Base-by-base conservation (phyloP, 345 rosid genomes). In the Schrenkiella parvula region DNA sequence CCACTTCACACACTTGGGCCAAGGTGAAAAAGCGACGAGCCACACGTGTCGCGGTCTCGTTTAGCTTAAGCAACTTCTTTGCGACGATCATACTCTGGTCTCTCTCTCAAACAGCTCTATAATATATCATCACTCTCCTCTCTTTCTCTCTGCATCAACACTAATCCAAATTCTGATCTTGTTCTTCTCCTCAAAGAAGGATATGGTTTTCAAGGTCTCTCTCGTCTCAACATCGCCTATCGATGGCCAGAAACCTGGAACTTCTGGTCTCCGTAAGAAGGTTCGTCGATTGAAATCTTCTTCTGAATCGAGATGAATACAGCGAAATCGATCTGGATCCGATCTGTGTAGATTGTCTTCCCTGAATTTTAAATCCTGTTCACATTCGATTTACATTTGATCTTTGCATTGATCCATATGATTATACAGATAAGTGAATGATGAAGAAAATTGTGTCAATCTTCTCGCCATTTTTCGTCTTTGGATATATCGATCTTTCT, bases 211-310 rank as follows among this genome's bases (percentile, higher is more conserved):
- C 86, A 77, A 77, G 62, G 88, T 89, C 8, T 83, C 90, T 22
- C 71, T 66, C 42, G 89, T 92, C 43, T 72, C 79, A 2, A 85
- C 97, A 53, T 51, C 80, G 18, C 95, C 99, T 12, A 59, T 87
- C 76, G 96, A 88, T 15, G 98, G 92, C 82, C 98, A 95, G 86
- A 95, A 95, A 78, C 97, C 98, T 1, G 99, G 98, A 14, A 95
- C 99, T 13, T 95, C 99, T 64, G 98, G 99, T 53, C 99, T 95
- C 73, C 98, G 98, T 73, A 95, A 95, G 89, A 95, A 92, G 99
- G 99, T 92, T 70, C 67, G 64, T 59, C 15, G 19, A 63, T 64
- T 43, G 38, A 29, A 17, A 31, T 55, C 41, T 29, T 21, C 61
- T 5, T 12, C 48, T 14, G 22, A 61, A 51, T 32, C 25, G 44